Evolutionary conservation across 176 grass and related monocot species (phyloP).

Genomic region (Eragrostis nindensis): DNA sequence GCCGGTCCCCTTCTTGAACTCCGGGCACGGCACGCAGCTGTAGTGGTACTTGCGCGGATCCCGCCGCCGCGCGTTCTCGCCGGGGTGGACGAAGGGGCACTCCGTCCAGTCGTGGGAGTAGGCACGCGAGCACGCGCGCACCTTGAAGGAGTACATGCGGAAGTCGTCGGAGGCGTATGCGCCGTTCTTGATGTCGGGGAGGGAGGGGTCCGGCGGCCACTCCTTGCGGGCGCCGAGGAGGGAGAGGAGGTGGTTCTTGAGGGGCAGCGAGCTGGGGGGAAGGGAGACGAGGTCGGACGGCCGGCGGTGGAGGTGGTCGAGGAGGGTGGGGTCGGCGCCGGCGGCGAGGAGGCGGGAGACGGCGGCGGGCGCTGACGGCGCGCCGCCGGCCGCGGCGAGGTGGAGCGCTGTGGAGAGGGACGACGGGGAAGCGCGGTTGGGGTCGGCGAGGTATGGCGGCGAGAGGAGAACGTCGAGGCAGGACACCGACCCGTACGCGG

Average conservation of each 20-base stretch:
- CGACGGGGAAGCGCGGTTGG: conserved; percentile 47
- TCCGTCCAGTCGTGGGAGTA: conserved; percentile 92
- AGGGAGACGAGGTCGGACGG: conserved; percentile 55
- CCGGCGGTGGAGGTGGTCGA: conserved; percentile 55
- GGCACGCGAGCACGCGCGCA: conserved; percentile 71
- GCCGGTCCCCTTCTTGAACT: conserved; percentile 68
- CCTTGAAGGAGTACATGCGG: conserved; percentile 86
- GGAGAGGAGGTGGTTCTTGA: conserved; percentile 53
- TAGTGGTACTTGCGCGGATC: conserved; percentile 84
- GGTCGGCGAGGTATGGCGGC: conserved; percentile 43
- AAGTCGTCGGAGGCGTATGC: conserved; percentile 83
- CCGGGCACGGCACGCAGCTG: conserved; percentile 81
- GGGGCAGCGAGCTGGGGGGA: conserved; percentile 35
- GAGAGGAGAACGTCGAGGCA: conserved; percentile 61
- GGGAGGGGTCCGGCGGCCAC: conserved; percentile 71
- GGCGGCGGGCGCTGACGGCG: conserved; percentile 27
- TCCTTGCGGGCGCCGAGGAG: conserved; percentile 67
- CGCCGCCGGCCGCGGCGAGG: conserved; percentile 63
- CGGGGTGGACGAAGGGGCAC: conserved; percentile 87
- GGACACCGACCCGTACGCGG: conserved; percentile 57
- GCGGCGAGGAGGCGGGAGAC: conserved; percentile 59
- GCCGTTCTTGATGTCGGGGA: conserved; percentile 84
- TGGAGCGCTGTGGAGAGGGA: conserved; percentile 61
- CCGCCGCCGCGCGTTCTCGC: conserved; percentile 81
- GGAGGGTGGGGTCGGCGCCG: conserved; percentile 50